phyloP scores from a whole-genome alignment of 2,329 filamentous ascomycete species.

The Arthrobotrys sphaeroides region DNA sequence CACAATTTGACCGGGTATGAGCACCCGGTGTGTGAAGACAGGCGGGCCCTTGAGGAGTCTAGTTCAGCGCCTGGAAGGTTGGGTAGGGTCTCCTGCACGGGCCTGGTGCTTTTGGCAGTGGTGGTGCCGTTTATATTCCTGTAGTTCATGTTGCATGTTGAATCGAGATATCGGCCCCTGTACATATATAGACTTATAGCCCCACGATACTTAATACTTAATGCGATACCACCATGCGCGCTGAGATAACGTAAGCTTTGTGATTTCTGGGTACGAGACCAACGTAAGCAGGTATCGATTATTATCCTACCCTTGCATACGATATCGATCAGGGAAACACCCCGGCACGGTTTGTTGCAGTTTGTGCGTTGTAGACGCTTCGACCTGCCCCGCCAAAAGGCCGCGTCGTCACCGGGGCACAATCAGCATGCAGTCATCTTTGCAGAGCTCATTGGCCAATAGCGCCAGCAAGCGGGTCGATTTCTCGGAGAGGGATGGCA shows the following conservation, averaged over 20 bases:
- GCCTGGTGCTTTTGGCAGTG: neutral
- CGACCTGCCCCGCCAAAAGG: slow-evolving; percentile 1
- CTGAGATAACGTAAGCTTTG: too few relatives aligned
- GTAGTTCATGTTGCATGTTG: neutral
- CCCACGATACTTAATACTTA: too few relatives aligned
- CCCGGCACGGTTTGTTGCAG: slow-evolving; percentile 18
- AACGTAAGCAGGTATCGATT: too few relatives aligned
- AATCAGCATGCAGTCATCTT: slow-evolving; percentile 45
- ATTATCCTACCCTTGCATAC: too few relatives aligned
- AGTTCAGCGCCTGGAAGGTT: neutral
- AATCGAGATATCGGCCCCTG: neutral
- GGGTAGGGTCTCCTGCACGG: neutral
- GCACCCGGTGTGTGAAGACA: neutral
- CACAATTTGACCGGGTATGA: slow-evolving; percentile 13
- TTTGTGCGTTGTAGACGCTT: slow-evolving; percentile 35
- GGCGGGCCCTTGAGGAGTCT: neutral
- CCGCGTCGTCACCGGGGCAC: slow-evolving; percentile 25
- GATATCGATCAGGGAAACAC: neutral
- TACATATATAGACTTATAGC: neutral
- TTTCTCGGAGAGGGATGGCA: slow-evolving; percentile 4
- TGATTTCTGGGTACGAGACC: too few relatives aligned
- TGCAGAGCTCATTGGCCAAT: slow-evolving; percentile 38
- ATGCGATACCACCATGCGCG: too few relatives aligned
- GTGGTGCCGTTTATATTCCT: neutral
- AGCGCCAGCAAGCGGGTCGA: neutral